Evolutionary conservation across 2,329 filamentous ascomycete species (phyloP).

Genomic region (Chaetomiaceae sp.): DNA sequence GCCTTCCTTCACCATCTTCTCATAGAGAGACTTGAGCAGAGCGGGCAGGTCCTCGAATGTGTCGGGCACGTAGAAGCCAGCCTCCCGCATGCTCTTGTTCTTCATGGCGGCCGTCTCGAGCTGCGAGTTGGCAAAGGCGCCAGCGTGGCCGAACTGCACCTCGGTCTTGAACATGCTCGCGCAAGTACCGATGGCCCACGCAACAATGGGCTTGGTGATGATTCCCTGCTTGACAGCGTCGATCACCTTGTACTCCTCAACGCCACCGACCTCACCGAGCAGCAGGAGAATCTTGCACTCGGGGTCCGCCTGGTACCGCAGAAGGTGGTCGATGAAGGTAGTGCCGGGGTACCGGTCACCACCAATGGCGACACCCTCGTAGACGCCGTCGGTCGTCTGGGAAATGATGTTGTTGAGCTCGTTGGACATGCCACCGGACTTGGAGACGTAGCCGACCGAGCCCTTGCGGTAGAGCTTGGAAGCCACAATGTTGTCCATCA

Average conservation of each 20-base stretch:
- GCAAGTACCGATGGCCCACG: slow-evolving; percentile 98
- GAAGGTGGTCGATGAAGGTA: slow-evolving; percentile 97
- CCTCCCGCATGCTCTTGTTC: slow-evolving; percentile 96
- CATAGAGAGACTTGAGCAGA: slow-evolving; percentile 75
- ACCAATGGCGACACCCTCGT: slow-evolving; percentile 98
- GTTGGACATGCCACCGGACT: slow-evolving; percentile 99
- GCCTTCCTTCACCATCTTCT: slow-evolving; percentile 79
- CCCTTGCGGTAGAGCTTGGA: slow-evolving; percentile 99
- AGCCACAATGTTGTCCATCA: slow-evolving; percentile 99
- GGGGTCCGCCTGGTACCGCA: slow-evolving; percentile 93
- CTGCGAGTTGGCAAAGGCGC: slow-evolving; percentile 98
- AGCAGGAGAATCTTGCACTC: slow-evolving; percentile 96
- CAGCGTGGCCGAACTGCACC: slow-evolving; percentile 98
- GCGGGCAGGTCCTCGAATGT: slow-evolving; percentile 94
- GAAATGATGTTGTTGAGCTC: slow-evolving; percentile 99
- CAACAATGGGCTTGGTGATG: slow-evolving; percentile 98
- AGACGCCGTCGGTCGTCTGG: slow-evolving; percentile 94
- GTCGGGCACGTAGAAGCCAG: slow-evolving; percentile 88
- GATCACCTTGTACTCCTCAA: slow-evolving; percentile 99
- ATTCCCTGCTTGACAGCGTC: slow-evolving; percentile 90
- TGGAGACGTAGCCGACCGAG: slow-evolving; percentile 98
- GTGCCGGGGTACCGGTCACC: slow-evolving; percentile 98
- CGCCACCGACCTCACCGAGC: slow-evolving; percentile 97
- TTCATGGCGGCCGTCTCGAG: slow-evolving; percentile 95
- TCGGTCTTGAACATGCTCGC: slow-evolving; percentile 99